Base-by-base conservation (phyloP, 805 yeast species). In the Maudiozyma barnettii region DNA sequence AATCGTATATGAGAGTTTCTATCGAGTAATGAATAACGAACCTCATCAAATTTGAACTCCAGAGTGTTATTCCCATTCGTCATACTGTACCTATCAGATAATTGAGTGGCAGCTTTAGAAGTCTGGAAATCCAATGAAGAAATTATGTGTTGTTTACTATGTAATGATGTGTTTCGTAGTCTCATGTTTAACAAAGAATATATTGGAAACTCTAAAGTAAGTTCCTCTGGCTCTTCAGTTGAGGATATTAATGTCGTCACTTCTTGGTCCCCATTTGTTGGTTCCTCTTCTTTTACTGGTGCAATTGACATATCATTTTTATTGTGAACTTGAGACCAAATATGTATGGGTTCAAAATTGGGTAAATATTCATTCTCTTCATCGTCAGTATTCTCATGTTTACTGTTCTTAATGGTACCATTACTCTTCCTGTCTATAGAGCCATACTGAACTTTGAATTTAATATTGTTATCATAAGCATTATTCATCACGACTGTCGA, bases 71-170 rank as follows among this genome's bases (percentile, higher is more conserved):
- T n/a, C 1, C 33, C 16, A 7, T 19, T 19, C 7, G 16, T 14
- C 18, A 10, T 19, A 12, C 16, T 20, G 20, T 43, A 53, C 33
- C 42, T 48, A 6, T 54, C 52, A 31, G 46, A 46, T 39, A 60
- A 44, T 47, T 55, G 57, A 13, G 48, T 30, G 12, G 57, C 50
- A 31, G 61, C 55, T 41, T 57, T 59, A 3, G 65, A 59, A 3
- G 59, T 54, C 47, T 64, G 68, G 41, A 64, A 54, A 45, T 64
- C 68, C 31, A 64, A 49, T 5, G 67, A 63, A 4, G 67, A 61
- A 22, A 59, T 44, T 23, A 62, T 57, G 43, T 51, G 51, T 31
- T 51, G 49, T 33, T 56, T 52, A 7, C 53, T 44, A 31, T 46
- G 55, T 23, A 58, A 43, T 13, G 54, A 43, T 10, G 57, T 50